Evolutionary conservation across 169 alveolate genomes (phyloP), one percentile per base, ranked within the genome.

Genomic region (Sarcocystis neurona): DNA sequence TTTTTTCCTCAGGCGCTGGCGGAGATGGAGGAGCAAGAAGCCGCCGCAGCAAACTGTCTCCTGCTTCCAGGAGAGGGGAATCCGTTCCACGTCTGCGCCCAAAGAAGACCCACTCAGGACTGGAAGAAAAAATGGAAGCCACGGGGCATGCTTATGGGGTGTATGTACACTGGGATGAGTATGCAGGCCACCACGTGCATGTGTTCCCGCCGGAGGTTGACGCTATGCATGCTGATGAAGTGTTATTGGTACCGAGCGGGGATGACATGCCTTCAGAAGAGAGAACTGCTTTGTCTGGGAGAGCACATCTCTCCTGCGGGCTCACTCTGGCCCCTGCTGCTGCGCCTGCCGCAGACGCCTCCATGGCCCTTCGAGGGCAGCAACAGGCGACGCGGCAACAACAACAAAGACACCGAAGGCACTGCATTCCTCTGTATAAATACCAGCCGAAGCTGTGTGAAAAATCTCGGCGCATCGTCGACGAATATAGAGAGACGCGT

Each of bases 361-460:
- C n/a, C n/a, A n/a, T n/a, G n/a, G n/a, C n/a, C n/a, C n/a, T n/a
- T n/a, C n/a, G n/a, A n/a, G n/a, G n/a, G n/a, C n/a, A n/a, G n/a
- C n/a, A n/a, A n/a, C n/a, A n/a, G n/a, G n/a, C n/a, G n/a, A n/a
- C n/a, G n/a, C n/a, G n/a, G n/a, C n/a, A n/a, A n/a, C n/a, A n/a
- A n/a, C n/a, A n/a, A n/a, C n/a, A n/a, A n/a, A n/a, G n/a, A n/a
- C n/a, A n/a, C n/a, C n/a, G 77, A 23, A 47, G 84, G 1, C 84
- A 20, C 18, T 85, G 90, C 48, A 44, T 85, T 39, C 90, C 90
- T 5, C 74, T 47, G 75, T 85, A 30, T 20, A 34, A 18, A 44
- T 70, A 53, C 41, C 66, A 84, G 58, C 90, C 90, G 46, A 41
- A n/a, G 56, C 58, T 85, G 47, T 85, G 90, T 44, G 47, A 10